Percentiles rank a stretch among this genome's conserved stretches.
These are phyloP conservation scores for Claviceps pazoutovae DNA, from an alignment of 2,329 filamentous ascomycete species.

Conservation along the genomic window DNA sequence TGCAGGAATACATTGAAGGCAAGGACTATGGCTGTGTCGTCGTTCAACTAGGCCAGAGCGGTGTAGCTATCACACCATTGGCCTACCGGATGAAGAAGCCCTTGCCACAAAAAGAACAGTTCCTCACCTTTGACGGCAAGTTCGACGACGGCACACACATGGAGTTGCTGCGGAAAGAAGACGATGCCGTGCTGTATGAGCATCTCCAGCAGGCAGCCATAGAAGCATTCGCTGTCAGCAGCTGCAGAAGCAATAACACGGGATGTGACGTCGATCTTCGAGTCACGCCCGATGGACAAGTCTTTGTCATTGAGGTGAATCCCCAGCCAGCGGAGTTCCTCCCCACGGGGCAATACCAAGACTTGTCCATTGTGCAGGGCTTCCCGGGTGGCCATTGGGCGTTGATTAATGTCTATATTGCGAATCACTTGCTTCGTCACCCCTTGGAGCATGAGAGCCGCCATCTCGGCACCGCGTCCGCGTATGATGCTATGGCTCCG, in stretches of 20 bases:
- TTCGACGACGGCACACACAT: not conserved
- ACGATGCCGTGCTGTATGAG: not conserved
- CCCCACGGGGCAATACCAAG: not conserved
- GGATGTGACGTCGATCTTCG: slow-evolving; percentile 1
- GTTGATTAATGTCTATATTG: not conserved
- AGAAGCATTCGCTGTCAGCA: not conserved
- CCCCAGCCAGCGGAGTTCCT: not conserved
- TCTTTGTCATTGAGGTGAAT: slow-evolving; percentile 1
- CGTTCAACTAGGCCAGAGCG: not conserved
- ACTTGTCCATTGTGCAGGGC: not conserved
- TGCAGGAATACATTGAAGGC: slow-evolving; percentile 1
- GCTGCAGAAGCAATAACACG: not conserved
- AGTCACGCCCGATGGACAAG: not conserved
- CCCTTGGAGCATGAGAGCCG: not conserved
- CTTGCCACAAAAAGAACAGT: not conserved
- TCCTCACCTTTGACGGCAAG: slow-evolving; percentile 1
- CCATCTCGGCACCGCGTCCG: not conserved
- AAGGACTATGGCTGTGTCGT: not conserved
- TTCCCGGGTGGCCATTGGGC: not conserved
- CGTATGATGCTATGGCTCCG: not conserved
- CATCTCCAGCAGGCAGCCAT: not conserved
- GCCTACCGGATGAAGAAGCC: not conserved
- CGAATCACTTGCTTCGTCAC: not conserved
- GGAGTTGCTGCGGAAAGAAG: not conserved
- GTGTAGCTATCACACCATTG: not conserved